These are phyloP conservation scores for Dendrostoma leiphaemia DNA, from an alignment of 2,329 filamentous ascomycete species.

Conservation along the genomic window DNA sequence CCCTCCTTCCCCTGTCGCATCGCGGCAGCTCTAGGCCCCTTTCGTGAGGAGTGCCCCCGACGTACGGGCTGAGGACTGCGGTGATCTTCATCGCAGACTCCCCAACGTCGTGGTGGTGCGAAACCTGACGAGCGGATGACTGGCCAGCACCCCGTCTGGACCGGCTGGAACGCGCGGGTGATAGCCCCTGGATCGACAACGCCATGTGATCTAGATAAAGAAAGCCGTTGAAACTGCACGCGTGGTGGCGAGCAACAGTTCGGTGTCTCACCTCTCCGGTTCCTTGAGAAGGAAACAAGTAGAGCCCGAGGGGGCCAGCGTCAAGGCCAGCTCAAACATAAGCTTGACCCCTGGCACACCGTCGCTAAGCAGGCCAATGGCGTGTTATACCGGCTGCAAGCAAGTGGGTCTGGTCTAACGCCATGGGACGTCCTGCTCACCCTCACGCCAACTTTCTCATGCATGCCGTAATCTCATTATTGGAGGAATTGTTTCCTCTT, in stretches of 20 bases:
- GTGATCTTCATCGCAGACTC: not conserved
- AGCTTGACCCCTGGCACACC: constrained; percentile 6
- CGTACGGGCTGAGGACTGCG: not conserved
- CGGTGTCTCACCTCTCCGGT: no score
- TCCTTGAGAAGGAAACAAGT: no score
- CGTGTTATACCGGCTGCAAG: not conserved
- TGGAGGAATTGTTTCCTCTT: not conserved
- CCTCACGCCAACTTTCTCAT: not conserved
- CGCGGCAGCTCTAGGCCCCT: not conserved
- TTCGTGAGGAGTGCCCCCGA: not conserved
- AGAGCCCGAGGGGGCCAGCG: not conserved
- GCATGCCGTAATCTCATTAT: not conserved
- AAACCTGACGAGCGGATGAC: no score
- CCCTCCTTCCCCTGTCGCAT: not conserved
- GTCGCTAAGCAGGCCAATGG: constrained; percentile 9
- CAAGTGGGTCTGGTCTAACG: not conserved
- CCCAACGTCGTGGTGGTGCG: not conserved
- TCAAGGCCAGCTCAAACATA: not conserved
- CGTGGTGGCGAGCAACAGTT: no score
- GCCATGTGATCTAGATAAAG: no score
- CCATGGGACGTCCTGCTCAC: not conserved
- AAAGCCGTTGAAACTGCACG: no score
- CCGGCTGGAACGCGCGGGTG: no score
- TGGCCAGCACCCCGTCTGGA: no score
- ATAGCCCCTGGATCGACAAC: no score